Evolutionary conservation across 345 rosid genomes (phyloP).

Genomic region (Populus alba): DNA sequence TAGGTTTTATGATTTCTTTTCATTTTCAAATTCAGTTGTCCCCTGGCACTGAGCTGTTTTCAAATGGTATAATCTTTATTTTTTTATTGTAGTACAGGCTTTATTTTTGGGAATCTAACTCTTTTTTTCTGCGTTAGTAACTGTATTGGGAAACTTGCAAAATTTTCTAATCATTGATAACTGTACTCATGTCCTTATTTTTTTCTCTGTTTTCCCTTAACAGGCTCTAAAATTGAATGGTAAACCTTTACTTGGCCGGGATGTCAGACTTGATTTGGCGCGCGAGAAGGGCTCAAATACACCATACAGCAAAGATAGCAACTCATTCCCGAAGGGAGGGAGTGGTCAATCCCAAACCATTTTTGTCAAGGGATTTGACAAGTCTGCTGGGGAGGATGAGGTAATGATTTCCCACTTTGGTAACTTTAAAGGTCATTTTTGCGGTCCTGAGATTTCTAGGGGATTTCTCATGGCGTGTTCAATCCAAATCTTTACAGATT

Average conservation of each 20-base stretch:
- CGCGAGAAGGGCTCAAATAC: constrained; percentile 61
- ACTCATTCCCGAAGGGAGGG: constrained; percentile 51
- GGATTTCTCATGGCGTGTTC: background rate
- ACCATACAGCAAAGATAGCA: constrained; percentile 55
- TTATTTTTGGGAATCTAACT: background rate
- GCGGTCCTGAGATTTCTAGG: background rate
- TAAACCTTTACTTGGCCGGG: constrained; percentile 42
- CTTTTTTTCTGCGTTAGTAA: background rate
- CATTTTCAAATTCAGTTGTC: background rate
- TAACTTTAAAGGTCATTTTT: background rate
- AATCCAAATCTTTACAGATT: constrained; percentile 36
- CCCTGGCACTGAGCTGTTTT: background rate
- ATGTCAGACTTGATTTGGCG: constrained; percentile 69
- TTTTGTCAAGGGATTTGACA: constrained; percentile 66
- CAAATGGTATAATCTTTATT: background rate
- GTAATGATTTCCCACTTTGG: constrained; percentile 25
- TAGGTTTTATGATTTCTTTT: background rate
- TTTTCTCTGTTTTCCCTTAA: background rate
- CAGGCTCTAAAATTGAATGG: constrained; percentile 71
- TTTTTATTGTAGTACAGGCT: background rate
- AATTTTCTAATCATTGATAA: background rate
- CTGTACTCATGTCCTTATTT: background rate
- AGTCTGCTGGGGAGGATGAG: constrained; percentile 46
- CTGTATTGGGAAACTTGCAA: background rate
- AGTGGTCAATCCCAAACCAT: constrained; percentile 35